Evolutionary conservation across 2,329 filamentous ascomycete genomes (phyloP).

Genomic region (Lachnellula hyalina): DNA sequence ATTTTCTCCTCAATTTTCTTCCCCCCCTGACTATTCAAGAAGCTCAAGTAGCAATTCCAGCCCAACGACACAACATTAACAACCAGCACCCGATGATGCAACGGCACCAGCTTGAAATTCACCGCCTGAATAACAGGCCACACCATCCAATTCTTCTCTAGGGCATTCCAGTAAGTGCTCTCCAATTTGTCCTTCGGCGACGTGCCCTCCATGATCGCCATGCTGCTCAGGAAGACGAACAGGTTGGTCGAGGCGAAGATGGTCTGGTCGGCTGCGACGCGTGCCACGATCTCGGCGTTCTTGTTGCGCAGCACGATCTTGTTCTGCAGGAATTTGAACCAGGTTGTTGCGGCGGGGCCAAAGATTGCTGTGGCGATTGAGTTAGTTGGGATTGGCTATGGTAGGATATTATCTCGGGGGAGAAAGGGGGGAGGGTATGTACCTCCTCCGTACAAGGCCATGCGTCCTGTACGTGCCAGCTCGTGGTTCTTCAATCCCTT

Average conservation of each 20-base stretch:
- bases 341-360: slow-evolving; percentile 64
- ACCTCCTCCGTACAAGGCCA: slow-evolving; percentile 77
- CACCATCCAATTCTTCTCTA: slow-evolving; percentile 65
- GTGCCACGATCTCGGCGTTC: slow-evolving; percentile 55
- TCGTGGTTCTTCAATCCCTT: slow-evolving; percentile 74
- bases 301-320: slow-evolving; percentile 52
- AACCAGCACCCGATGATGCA: slow-evolving; percentile 63
- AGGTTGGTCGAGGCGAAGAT: slow-evolving; percentile 63
- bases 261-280: slow-evolving; percentile 60
- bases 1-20: background rate
- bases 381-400: background rate
- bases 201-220: slow-evolving; percentile 60
- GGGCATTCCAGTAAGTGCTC: slow-evolving; percentile 52
- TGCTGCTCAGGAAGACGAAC: slow-evolving; percentile 59
- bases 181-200: slow-evolving; percentile 56
- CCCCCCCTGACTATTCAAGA: slow-evolving; percentile 23
- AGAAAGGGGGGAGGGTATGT: slow-evolving; percentile 27
- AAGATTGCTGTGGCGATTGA: slow-evolving; percentile 48
- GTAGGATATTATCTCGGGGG: slow-evolving; percentile 11
- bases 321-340: slow-evolving; percentile 63
- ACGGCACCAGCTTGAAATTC: slow-evolving; percentile 66
- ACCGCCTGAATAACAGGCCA: slow-evolving; percentile 64
- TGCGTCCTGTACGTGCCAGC: slow-evolving; percentile 63
- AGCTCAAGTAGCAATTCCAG: slow-evolving; percentile 39
- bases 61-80: slow-evolving; percentile 66